phyloP scores from a whole-genome alignment of 2,329 filamentous ascomycete species.

The Alternaria panax region DNA sequence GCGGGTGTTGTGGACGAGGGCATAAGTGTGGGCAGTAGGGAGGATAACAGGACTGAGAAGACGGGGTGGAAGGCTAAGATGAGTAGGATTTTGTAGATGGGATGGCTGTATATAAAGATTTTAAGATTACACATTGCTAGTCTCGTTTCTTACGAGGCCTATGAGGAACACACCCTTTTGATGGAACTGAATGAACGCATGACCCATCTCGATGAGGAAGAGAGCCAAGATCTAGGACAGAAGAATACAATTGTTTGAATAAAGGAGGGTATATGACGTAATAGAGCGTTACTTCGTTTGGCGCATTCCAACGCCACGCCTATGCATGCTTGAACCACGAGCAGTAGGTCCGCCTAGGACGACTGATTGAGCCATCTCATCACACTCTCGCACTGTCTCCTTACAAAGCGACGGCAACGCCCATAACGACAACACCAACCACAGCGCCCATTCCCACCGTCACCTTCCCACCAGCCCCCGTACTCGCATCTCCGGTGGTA shows the following conservation, averaged over 20 bases:
- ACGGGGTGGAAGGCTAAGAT: conserved; percentile 44
- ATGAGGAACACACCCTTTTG: not conserved
- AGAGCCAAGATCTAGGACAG: not conserved
- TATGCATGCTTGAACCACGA: not conserved
- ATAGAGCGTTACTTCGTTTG: not conserved
- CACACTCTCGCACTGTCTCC: not conserved
- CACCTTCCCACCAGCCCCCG: conserved; percentile 18
- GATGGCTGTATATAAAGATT: not conserved
- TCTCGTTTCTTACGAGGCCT: not conserved
- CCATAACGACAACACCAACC: conserved; percentile 33
- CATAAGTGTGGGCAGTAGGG: conserved; percentile 33
- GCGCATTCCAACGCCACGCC: not conserved
- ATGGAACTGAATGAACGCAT: not conserved
- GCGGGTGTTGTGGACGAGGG: conserved; percentile 41
- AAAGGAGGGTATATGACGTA: not conserved
- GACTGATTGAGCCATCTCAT: not conserved
- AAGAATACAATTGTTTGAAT: not conserved
- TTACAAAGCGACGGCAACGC: conserved; percentile 33
- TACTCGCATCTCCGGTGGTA: not conserved
- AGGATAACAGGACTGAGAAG: conserved; percentile 37
- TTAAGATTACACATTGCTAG: not conserved
- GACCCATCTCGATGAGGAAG: not conserved
- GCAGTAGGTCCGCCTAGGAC: not conserved
- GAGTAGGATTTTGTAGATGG: conserved; percentile 40
- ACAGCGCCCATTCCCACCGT: conserved; percentile 29